These are phyloP conservation scores for Calonectria naviculata DNA, from an alignment of 2,329 filamentous ascomycete genomes.

Conservation along the genomic window DNA sequence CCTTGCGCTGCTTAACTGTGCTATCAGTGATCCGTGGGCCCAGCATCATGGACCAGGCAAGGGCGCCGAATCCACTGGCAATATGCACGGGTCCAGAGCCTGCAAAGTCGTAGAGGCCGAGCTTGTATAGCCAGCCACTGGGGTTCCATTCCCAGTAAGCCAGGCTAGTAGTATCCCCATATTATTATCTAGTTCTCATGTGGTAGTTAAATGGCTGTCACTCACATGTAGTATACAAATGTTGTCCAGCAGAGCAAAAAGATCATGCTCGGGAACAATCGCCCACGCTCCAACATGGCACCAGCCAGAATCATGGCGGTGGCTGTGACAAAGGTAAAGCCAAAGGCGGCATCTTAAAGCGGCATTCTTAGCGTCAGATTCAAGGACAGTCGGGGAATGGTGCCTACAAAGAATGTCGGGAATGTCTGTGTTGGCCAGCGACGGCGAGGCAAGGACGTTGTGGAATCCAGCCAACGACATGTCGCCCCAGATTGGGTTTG, in stretches of 20 bases:
- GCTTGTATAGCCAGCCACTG: conserved; percentile 73
- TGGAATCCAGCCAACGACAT: conserved; percentile 48
- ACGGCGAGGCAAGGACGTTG: conserved; percentile 50
- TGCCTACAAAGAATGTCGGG: conserved; percentile 48
- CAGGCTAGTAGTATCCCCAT: conserved; percentile 43
- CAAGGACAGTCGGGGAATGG: fast-evolving
- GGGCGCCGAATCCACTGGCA: conserved; percentile 69
- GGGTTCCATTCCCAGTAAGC: conserved; percentile 76
- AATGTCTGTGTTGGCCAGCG: conserved; percentile 49
- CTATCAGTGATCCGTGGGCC: conserved; percentile 59
- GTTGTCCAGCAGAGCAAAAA: conserved; percentile 74
- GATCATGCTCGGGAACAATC: conserved; percentile 63
- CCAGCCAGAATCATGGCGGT: conserved; percentile 54
- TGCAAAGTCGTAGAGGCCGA: conserved; percentile 70
- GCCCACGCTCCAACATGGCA: conserved; percentile 50
- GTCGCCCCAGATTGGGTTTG: conserved; percentile 49
- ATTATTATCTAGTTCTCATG: not conserved
- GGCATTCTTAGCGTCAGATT: not conserved
- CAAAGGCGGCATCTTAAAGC: conserved; percentile 46
- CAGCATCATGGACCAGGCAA: conserved; percentile 72
- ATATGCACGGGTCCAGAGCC: conserved; percentile 74
- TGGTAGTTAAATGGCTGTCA: not conserved
- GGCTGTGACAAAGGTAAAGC: conserved; percentile 50
- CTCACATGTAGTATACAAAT: conserved; percentile 66
- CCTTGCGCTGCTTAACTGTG: conserved; percentile 26